phyloP scores from a whole-genome alignment of 2,329 filamentous ascomycete genomes.

The Penicillium griseofulvum region DNA sequence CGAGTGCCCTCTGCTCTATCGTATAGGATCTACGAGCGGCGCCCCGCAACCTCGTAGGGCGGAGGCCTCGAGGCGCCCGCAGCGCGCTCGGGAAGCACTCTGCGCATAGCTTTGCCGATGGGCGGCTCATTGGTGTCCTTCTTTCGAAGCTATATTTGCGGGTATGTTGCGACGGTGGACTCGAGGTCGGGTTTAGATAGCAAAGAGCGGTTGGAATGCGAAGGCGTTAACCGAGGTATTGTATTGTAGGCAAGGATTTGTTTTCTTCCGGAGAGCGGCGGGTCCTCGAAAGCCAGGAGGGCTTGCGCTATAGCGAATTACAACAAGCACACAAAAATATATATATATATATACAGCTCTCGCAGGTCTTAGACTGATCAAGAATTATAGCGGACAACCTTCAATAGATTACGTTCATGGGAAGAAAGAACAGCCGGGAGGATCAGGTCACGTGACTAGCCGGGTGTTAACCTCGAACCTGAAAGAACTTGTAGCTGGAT shows the following conservation, averaged over 20 bases:
- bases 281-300: neutral
- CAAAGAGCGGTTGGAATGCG: conserved; percentile 1
- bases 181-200: neutral
- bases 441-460: conserved; percentile 24
- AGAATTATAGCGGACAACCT: neutral
- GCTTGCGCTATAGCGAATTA: neutral
- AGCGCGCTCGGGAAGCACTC: conserved; percentile 30
- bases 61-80: conserved; percentile 18
- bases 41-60: conserved; percentile 17
- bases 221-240: conserved; percentile 24
- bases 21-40: conserved; percentile 16
- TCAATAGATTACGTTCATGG: neutral
- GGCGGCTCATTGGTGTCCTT: conserved; percentile 26
- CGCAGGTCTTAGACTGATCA: neutral
- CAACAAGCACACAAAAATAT: neutral
- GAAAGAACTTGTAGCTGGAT: neutral
- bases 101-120: conserved; percentile 31
- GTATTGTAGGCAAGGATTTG: conserved; percentile 13
- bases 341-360: neutral
- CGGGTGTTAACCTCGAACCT: too few species aligned
- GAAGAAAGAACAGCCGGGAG: conserved; percentile 19
- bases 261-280: conserved; percentile 14
- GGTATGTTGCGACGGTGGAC: neutral
- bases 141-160: neutral
- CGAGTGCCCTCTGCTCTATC: conserved; percentile 17